A percentile compares a stretch with the other conserved stretches of the same genome.
Evolutionary conservation across 176 grass and related monocot genomes (phyloP).

Genomic region (Zea luxurians): DNA sequence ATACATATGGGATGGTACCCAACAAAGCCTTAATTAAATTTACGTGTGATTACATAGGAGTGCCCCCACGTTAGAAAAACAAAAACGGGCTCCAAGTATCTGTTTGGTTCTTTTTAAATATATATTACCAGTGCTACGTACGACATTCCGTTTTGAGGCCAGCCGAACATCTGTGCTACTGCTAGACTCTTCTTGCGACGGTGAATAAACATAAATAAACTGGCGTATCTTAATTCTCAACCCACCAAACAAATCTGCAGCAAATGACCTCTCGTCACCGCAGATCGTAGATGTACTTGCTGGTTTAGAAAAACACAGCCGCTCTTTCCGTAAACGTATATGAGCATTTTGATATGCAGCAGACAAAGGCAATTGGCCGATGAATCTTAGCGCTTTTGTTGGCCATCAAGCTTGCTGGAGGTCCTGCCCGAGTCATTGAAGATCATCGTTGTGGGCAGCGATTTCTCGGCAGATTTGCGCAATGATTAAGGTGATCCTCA

Average conservation of each 20-base stretch:
- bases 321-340: conserved; percentile 41
- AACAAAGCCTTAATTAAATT: too few species aligned
- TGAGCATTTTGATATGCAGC: conserved; percentile 28
- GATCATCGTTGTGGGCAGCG: background rate
- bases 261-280: conserved; percentile 35
- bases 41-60: background rate
- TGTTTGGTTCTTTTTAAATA: background rate
- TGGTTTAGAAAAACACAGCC: conserved; percentile 27
- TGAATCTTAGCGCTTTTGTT: conserved; percentile 39
- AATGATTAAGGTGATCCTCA: conserved; percentile 28
- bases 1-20: too few species aligned
- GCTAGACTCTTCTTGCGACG: background rate
- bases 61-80: background rate
- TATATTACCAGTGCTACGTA: background rate
- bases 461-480: conserved; percentile 34
- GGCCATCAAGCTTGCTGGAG: conserved; percentile 36
- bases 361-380: conserved; percentile 50
- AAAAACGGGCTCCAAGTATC: background rate
- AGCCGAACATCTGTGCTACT: conserved; percentile 18
- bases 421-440: background rate
- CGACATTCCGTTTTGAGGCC: conserved; percentile 22
- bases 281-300: conserved; percentile 38
- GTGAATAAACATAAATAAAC: conserved; percentile 1
- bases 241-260: conserved; percentile 24
- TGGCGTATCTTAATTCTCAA: conserved; percentile 6